phyloP scores from a whole-genome alignment of 352 stramenopile species.

The Pythium oligandrum region DNA sequence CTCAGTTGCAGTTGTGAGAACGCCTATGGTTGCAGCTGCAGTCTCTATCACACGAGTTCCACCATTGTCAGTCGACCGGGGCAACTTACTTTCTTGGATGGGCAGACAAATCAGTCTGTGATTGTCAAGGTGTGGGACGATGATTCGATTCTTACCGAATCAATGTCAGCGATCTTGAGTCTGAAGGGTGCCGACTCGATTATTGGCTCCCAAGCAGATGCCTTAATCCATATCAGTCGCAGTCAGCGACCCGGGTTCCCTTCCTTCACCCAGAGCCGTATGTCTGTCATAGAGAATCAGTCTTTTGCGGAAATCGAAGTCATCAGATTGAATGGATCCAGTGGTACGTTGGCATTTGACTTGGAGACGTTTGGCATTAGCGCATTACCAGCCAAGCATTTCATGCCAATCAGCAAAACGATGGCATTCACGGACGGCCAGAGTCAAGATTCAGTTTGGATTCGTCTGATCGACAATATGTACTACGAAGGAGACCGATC shows the following conservation, averaged over 20 bases:
- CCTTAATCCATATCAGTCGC: constrained; percentile 25
- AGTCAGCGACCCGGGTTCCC: constrained; percentile 25
- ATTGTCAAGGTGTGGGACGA: constrained; percentile 33
- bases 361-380: constrained; percentile 50
- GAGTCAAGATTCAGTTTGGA: constrained; percentile 25
- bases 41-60: constrained; percentile 20
- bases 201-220: constrained; percentile 16
- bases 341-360: constrained; percentile 25
- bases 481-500: constrained; percentile 27
- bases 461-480: constrained; percentile 42
- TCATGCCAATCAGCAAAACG: constrained; percentile 24
- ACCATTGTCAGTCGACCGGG: constrained; percentile 13
- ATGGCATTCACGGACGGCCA: constrained; percentile 31
- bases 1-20: constrained; percentile 24
- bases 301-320: constrained; percentile 35
- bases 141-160: constrained; percentile 20
- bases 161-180: constrained; percentile 12
- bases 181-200: constrained; percentile 13
- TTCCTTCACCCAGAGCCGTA: constrained; percentile 23
- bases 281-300: constrained; percentile 28
- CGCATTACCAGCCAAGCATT: constrained; percentile 23
- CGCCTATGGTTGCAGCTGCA: constrained; percentile 28
- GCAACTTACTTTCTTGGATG: constrained; percentile 35
- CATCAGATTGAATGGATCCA: constrained; percentile 46
- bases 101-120: constrained; percentile 30